A percentile compares a stretch with the other conserved stretches of the same genome.
Conservation (phyloP, 257 asterid genomes). For the Salvia rosmarinus region DNA sequence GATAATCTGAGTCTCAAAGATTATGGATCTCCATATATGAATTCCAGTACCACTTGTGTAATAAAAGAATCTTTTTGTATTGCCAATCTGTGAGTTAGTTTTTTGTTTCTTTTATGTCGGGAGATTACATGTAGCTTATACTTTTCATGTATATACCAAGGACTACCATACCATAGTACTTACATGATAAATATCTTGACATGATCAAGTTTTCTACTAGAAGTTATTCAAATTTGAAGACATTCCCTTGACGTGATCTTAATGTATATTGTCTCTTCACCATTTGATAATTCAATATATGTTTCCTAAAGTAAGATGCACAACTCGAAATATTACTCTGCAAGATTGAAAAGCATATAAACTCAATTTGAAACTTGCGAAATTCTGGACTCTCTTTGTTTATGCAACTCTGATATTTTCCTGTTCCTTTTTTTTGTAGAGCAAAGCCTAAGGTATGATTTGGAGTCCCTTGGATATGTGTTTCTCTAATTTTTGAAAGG, state of each 20-base stretch:
- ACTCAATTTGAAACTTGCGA: slow-evolving; percentile 3
- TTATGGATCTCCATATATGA: slow-evolving; percentile 14
- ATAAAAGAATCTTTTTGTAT: slow-evolving; percentile 15
- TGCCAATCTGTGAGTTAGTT: slow-evolving; percentile 24
- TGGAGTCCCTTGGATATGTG: slow-evolving; percentile 95
- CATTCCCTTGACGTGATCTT: slow-evolving; percentile 28
- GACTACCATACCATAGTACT: slow-evolving; percentile 22
- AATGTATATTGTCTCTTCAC: slow-evolving; percentile 11
- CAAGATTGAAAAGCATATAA: slow-evolving; percentile 7
- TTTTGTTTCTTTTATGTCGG: background rate
- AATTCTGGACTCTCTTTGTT: background rate
- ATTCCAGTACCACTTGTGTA: background rate
- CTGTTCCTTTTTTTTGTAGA: slow-evolving; percentile 53
- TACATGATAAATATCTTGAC: background rate
- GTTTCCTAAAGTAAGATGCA: background rate
- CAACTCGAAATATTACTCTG: slow-evolving; percentile 9
- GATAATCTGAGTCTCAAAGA: slow-evolving; percentile 8
- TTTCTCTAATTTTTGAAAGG: slow-evolving; percentile 94
- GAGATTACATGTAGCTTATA: background rate
- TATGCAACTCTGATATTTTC: slow-evolving; percentile 61
- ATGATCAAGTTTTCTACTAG: slow-evolving; percentile 29
- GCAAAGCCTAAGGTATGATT: slow-evolving; percentile 95
- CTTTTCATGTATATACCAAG: background rate
- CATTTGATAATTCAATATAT: slow-evolving; percentile 21
- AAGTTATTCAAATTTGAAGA: slow-evolving; percentile 22